Evolutionary conservation across 306 rosid genomes (phyloP).

Genomic region (Pterocarpus macrocarpus): DNA sequence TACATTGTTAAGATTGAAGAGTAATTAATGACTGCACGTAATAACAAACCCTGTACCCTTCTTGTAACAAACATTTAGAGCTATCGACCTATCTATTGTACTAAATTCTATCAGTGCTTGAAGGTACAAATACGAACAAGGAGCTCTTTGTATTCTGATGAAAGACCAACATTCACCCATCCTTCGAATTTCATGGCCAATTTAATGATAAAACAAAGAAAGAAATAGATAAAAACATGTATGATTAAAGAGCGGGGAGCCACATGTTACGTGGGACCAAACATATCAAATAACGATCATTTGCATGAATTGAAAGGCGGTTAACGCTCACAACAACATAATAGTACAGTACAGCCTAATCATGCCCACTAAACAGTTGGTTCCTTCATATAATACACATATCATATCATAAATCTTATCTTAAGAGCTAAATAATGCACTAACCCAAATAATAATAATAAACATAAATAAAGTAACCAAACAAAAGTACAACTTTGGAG

Average conservation of each 20-base stretch:
- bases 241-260: constrained; percentile 43
- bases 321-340: constrained; percentile 45
- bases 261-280: constrained; percentile 56
- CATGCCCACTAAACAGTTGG: constrained; percentile 35
- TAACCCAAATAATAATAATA: constrained; percentile 8
- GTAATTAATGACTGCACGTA: not conserved
- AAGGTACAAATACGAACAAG: not conserved
- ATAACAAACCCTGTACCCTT: constrained; percentile 17
- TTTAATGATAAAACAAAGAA: not conserved
- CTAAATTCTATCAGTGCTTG: not conserved
- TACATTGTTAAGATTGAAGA: not conserved
- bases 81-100: constrained; percentile 1
- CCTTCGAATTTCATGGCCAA: not conserved
- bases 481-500: not conserved
- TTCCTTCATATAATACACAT: constrained; percentile 33
- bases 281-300: constrained; percentile 49
- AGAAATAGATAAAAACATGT: constrained; percentile 13
- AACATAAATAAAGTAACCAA: not conserved
- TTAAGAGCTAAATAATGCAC: not conserved
- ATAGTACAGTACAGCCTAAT: constrained; percentile 41
- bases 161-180: not conserved
- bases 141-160: not conserved
- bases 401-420: constrained; percentile 43
- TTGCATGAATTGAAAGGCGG: constrained; percentile 46
- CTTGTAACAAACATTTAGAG: not conserved